Evolutionary conservation across 495 filamentous ascomycete species (phyloP), one percentile per base, ranked within the genome.

Genomic region (Hypoxylon lienhwacheense): DNA sequence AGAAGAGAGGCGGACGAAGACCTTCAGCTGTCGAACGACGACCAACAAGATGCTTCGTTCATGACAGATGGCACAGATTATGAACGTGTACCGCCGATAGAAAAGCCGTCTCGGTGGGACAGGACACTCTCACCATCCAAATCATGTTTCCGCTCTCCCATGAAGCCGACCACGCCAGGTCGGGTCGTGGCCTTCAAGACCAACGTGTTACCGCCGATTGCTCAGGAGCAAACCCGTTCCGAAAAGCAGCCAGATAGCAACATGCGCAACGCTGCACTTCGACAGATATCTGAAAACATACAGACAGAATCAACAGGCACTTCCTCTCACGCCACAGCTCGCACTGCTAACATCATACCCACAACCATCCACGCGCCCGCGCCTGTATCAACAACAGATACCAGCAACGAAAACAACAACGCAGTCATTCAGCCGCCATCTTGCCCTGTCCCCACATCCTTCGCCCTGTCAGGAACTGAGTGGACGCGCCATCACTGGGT

Each of bases 101-200:
- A 65, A 19, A 59, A 57, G 49, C 69, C 65, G 3, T 67, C 65
- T 1, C 61, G 52, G 31, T 67, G 65, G 22, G 55, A 71, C 50
- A 70, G 68, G 16, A 63, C 66, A 5, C 62, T 64, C 10, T 81
- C 77, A 2, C 79, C 79, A 0, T 67, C 58, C 8, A 81, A 81
- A 52, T 80, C 77, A 1, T 76, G 66, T 53, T 63, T 81, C 20
- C 73, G 79, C 43, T 79, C 77, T 10, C 77, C 79, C 2, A 55
- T 78, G 12, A 80, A 80, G 47, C 66, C 69, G 4, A 75, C 69
- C 31, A 77, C 73, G 0, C 73, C 74, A 1, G 76, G 76, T 5
- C 69, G 72, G 0, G 67, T 76, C 5, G 76, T 79, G 19, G 72
- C 75, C 45, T 79, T 79, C 45, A 70, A 69, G 5, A 67, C 70